Evolutionary conservation across 2,329 filamentous ascomycete species (phyloP), one percentile per base, ranked within the genome.

Genomic region (Hymenoscyphus fructigenus): DNA sequence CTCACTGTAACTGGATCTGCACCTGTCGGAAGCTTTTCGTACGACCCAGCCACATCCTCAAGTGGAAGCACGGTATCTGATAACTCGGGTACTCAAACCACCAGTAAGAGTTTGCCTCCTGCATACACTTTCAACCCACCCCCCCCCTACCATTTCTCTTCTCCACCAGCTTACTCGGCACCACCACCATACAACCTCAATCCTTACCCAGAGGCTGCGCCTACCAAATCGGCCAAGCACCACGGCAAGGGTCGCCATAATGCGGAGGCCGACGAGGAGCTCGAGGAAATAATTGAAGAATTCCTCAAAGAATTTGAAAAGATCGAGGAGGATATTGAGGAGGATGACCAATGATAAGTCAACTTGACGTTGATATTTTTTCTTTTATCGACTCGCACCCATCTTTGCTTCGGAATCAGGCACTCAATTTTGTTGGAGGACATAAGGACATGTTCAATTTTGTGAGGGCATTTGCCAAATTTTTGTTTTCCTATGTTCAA

Each of bases 1-100:
- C 44, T 61, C 44, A 69, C 68, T n/a, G 63, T 62, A 20, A 62
- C 65, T 15, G 50, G 56, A 15, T 41, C 65, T 15, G 41, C 62
- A 29, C n/a, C 44, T 17, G 28, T 55, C 26, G 34, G 32, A 15
- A 36, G 47, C 38, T 15, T 5, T 32, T 29, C 34, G 5, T 34
- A 57, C 38, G 53, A 62, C 10, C 53, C 34, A 29, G n/a, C 53
- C 23, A 57, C 32, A 17, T 62, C 60, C 4, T 53, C 60, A 6
- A 9, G 14, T 61, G 60, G 26, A 55, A 61, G 47, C 10, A 38
- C 60, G 7, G 28, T 47, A 20, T 53, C 61, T 50, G 28, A 17
- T 23, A 63, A 59, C 10, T 63, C 61, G n/a, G 61, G 61, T 38
- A n/a, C 38, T 34, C 23, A 53, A 47, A 53, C 56, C 7, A 36